phyloP scores from a whole-genome alignment of 768 basidiomycete species.

The Serendipita sp. region DNA sequence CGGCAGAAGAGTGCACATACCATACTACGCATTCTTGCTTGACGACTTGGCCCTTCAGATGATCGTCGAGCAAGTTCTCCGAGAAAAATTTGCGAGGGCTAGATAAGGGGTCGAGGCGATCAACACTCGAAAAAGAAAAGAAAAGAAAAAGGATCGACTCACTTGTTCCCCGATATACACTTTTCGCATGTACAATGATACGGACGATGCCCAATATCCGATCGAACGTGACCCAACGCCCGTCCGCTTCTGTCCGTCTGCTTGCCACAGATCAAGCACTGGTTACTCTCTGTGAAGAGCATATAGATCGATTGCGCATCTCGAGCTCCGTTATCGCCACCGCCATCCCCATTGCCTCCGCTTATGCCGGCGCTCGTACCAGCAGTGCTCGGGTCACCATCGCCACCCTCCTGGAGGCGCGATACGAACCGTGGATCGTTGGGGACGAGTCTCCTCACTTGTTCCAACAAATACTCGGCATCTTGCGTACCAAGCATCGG shows the following conservation, averaged over 20 bases:
- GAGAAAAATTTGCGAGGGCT: constrained; percentile 6
- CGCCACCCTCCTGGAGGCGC: background rate
- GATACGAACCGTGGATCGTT: background rate
- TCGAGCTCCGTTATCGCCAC: background rate
- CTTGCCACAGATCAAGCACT: constrained; percentile 2
- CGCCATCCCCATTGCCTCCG: too few species aligned
- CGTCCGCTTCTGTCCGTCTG: background rate
- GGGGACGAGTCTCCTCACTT: background rate
- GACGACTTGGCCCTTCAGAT: background rate
- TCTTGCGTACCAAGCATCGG: constrained; percentile 1
- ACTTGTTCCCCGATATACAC: background rate
- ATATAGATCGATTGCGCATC: constrained; percentile 5
- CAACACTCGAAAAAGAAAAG: background rate
- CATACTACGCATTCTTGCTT: background rate
- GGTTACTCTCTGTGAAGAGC: constrained; percentile 3
- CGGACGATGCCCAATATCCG: background rate
- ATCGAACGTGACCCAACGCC: background rate
- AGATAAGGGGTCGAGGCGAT: background rate
- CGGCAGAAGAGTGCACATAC: background rate
- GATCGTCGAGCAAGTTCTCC: constrained; percentile 4
- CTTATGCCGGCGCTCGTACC: background rate
- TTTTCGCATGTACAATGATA: constrained; percentile 2
- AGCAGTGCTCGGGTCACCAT: background rate
- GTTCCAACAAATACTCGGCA: background rate
- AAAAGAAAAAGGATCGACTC: background rate